Evolutionary conservation across 2,329 filamentous ascomycete genomes (phyloP), one percentile per base, ranked within the genome.

Genomic region (Madurella fahalii): DNA sequence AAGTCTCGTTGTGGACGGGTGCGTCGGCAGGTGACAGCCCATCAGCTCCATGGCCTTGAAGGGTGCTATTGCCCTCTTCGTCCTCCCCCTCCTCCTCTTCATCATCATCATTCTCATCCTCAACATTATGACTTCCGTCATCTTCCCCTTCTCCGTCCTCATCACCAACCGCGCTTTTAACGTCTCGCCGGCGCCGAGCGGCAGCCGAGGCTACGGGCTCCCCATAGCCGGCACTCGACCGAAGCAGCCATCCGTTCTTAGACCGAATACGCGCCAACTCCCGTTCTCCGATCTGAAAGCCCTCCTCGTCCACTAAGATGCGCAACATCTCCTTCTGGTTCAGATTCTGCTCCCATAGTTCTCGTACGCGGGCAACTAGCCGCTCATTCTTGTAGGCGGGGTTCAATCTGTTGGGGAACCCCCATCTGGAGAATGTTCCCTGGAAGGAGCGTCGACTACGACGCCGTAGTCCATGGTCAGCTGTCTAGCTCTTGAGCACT

Each of bases 291-390:
- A 93, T 84, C 20, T 84, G 75, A 64, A 84, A 90, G 13, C 89
- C 89, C 66, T 92, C 87, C 17, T 83, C 25, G 25, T 25, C 79
- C 60, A 82, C 83, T 54, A 94, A 75, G 30, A 82, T 80, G 25
- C 78, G 75, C 53, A 91, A 75, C 82, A 94, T 94, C 61, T 91
- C 85, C 56, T 80, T 80, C 68, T 91, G 87, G 16, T 75, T 78
- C 13, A 83, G 77, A 65, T 93, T 94, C 62, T 75, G 77, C 67
- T 89, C 85, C 89, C 89, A 94, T 63, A 94, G 76, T 71, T 92
- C 81, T 65, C 84, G 85, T 57, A 93, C 79, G 31, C 89, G 82
- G 16, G 78, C 79, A 40, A 89, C 82, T 8, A 93, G 79, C 20
- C 74, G 75, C 13, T 77, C 74, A 66, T 90, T 86, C 65, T 87